Conservation (phyloP, 2,329 filamentous ascomycete species). For the Fusarium albosuccineum region DNA sequence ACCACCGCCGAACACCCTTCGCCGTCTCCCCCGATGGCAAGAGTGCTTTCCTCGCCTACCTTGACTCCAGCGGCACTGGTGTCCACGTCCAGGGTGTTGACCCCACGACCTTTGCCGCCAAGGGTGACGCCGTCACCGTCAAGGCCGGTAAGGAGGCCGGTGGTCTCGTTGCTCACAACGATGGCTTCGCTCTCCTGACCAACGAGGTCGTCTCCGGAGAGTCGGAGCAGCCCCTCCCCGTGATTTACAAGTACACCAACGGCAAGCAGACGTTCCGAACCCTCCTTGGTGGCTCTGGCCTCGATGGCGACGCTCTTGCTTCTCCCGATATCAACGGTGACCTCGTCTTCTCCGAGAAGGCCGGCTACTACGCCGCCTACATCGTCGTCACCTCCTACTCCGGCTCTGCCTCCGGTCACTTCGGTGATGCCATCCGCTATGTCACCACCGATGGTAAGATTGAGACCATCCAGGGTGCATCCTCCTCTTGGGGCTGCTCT, state of each 20-base stretch:
- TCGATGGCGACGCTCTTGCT: conserved; percentile 63
- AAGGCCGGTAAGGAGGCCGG: conserved; percentile 69
- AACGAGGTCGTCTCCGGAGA: conserved; percentile 67
- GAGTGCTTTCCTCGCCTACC: conserved; percentile 70
- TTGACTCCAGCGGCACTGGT: conserved; percentile 66
- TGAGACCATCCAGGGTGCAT: conserved; percentile 64
- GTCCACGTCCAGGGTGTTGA: conserved; percentile 71
- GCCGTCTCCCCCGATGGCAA: conserved; percentile 71
- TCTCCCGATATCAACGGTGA: conserved; percentile 73
- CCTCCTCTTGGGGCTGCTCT: conserved; percentile 70
- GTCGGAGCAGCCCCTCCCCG: conserved; percentile 65
- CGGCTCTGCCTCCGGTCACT: conserved; percentile 67
- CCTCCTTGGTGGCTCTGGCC: conserved; percentile 68
- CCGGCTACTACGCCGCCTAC: conserved; percentile 71
- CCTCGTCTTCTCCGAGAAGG: conserved; percentile 68
- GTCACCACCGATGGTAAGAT: conserved; percentile 64
- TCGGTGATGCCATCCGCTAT: conserved; percentile 64
- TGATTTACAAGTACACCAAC: conserved; percentile 69
- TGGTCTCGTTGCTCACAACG: conserved; percentile 72
- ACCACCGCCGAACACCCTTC: conserved; percentile 73
- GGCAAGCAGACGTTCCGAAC: conserved; percentile 70
- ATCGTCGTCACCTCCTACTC: conserved; percentile 71
- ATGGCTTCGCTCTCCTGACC: conserved; percentile 73
- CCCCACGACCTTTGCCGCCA: conserved; percentile 65
- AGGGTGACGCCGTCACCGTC: conserved; percentile 65